Evolutionary conservation across 2,329 filamentous ascomycete species (phyloP).

Genomic region (Zalaria obscura): DNA sequence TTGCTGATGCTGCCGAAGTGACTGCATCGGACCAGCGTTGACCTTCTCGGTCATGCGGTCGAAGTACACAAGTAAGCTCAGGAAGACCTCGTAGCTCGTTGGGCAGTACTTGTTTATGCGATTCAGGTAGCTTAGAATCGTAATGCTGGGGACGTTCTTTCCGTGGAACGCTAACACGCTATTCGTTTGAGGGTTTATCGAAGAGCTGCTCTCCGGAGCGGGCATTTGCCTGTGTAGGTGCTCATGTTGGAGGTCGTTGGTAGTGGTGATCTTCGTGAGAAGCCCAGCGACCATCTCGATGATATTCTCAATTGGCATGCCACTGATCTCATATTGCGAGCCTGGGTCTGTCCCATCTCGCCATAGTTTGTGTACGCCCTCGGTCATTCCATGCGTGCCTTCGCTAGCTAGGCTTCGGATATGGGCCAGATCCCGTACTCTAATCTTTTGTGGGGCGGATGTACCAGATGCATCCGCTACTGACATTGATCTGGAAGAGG

Average conservation of each 20-base stretch:
- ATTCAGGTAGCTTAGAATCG: constrained; percentile 86
- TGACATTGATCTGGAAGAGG: constrained; percentile 13
- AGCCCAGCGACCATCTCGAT: constrained; percentile 98
- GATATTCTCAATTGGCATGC: constrained; percentile 91
- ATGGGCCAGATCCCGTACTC: constrained; percentile 77
- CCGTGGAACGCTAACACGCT: constrained; percentile 90
- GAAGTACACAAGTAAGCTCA: constrained; percentile 92
- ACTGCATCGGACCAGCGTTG: constrained; percentile 64
- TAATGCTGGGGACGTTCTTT: constrained; percentile 95
- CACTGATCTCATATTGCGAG: constrained; percentile 81
- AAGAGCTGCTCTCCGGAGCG: constrained; percentile 42
- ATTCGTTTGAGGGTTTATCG: constrained; percentile 48
- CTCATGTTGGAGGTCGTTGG: constrained; percentile 89
- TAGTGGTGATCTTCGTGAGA: constrained; percentile 91
- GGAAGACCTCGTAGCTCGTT: constrained; percentile 94
- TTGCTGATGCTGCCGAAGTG: constrained; percentile 39
- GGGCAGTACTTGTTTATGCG: constrained; percentile 98
- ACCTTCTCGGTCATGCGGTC: constrained; percentile 97
- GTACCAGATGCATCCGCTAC: constrained; percentile 16
- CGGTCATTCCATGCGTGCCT: constrained; percentile 1
- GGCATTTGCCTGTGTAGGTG: constrained; percentile 65
- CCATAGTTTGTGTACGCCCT: constrained; percentile 27
- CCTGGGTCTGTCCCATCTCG: constrained; percentile 32
- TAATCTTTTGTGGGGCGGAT: constrained; percentile 47
- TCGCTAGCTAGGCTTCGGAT: constrained; percentile 69